Evolutionary conservation across 2,329 filamentous ascomycete genomes (phyloP).

Genomic region (Colletotrichum liriopes): DNA sequence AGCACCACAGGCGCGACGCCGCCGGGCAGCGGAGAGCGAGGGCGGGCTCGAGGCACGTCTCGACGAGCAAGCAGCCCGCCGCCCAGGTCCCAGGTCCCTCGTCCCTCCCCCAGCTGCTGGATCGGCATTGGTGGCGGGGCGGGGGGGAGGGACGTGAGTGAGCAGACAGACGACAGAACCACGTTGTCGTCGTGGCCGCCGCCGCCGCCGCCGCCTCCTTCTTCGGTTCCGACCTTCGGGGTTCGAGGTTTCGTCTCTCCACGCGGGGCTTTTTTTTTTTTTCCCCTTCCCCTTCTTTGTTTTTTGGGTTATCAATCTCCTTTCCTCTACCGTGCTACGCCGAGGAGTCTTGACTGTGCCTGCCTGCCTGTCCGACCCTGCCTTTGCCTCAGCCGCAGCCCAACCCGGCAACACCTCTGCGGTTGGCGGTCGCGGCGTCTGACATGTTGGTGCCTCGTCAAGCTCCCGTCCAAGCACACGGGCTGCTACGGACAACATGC

Average conservation of each 20-base stretch:
- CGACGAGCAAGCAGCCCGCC: slow-evolving; percentile 10
- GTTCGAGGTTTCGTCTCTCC: background rate
- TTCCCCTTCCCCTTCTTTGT: background rate
- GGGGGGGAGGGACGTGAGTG: background rate
- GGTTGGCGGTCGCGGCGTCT: too few relatives aligned
- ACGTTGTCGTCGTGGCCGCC: background rate
- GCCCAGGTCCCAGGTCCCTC: background rate
- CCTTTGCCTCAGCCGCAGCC: too few relatives aligned
- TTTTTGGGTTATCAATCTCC: background rate
- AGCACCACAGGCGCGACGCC: slow-evolving; percentile 7
- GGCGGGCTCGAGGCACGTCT: slow-evolving; percentile 4
- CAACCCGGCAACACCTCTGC: too few relatives aligned
- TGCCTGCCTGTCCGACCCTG: too few relatives aligned
- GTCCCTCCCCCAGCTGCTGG: slow-evolving; percentile 7
- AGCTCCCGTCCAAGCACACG: too few relatives aligned
- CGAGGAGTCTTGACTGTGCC: slow-evolving; percentile 13
- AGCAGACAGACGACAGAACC: background rate
- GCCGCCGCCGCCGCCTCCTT: background rate
- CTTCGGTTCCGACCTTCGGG: background rate
- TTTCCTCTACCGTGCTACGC: slow-evolving; percentile 7
- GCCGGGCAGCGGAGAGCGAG: slow-evolving; percentile 14
- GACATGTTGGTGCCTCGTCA: too few relatives aligned
- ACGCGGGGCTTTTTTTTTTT: background rate
- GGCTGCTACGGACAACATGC: too few relatives aligned
- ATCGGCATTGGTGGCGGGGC: slow-evolving; percentile 23